phyloP scores from a whole-genome alignment of 768 basidiomycete species.

The Mycena metata region DNA sequence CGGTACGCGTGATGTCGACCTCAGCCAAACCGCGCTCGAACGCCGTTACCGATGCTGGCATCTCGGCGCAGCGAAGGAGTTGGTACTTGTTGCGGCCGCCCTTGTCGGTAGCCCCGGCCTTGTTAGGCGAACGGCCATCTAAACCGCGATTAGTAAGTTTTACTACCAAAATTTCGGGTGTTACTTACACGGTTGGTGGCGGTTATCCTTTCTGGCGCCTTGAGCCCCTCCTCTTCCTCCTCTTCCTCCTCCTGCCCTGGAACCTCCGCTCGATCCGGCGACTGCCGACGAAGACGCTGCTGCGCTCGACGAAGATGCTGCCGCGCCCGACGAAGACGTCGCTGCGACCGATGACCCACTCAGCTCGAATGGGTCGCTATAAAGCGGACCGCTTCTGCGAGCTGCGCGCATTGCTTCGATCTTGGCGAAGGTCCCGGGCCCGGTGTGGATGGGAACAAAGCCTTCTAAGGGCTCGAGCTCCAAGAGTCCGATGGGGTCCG shows the following conservation, averaged over 20 bases:
- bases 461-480: not conserved
- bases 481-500: not conserved
- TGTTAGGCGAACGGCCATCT: too few species aligned
- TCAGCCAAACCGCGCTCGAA: not conserved
- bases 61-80: not conserved
- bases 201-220: not conserved
- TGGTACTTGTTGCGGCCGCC: not conserved
- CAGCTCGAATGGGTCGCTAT: slow-evolving; percentile 4
- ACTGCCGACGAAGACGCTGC: too few species aligned
- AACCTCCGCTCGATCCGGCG: too few species aligned
- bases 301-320: not conserved
- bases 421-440: not conserved
- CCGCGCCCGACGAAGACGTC: not conserved
- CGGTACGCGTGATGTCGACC: not conserved
- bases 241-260: too few species aligned
- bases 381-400: not conserved
- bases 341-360: not conserved
- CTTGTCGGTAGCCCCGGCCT: not conserved
- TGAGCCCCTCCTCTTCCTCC: too few species aligned
- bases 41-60: not conserved
- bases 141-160: too few species aligned
- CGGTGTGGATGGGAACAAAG: not conserved
- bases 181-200: too few species aligned
- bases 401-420: not conserved
- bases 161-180: too few species aligned